A percentile compares a stretch with the other conserved stretches of the same genome.
phyloP scores from a whole-genome alignment of 176 grass and related monocot species.

The Triticum aestivum region DNA sequence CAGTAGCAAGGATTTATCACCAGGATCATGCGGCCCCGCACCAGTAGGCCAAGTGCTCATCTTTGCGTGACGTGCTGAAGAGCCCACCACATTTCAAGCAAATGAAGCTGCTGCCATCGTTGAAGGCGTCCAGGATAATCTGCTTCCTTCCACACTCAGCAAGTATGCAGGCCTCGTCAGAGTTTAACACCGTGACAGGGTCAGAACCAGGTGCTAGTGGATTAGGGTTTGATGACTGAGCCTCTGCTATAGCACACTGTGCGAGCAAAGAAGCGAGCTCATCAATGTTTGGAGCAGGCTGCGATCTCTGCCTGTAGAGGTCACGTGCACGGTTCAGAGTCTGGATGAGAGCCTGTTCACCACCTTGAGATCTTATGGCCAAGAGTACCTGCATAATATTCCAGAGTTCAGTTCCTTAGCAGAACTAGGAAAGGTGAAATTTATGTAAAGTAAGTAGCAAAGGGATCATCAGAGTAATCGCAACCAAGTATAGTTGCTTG shows the following conservation, averaged over 20 bases:
- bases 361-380: slow-evolving; percentile 82
- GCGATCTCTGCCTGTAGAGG: slow-evolving; percentile 60
- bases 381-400: slow-evolving; percentile 52
- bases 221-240: slow-evolving; percentile 35
- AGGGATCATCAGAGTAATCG: background rate
- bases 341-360: slow-evolving; percentile 73
- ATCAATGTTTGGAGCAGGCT: slow-evolving; percentile 44
- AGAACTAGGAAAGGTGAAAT: background rate
- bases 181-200: slow-evolving; percentile 47
- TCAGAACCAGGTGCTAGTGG: slow-evolving; percentile 35
- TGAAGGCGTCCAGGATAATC: slow-evolving; percentile 87
- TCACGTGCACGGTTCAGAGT: slow-evolving; percentile 79
- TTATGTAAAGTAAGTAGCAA: background rate
- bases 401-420: background rate
- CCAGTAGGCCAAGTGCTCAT: slow-evolving; percentile 89
- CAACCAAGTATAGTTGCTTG: background rate
- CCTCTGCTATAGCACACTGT: slow-evolving; percentile 87
- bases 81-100: slow-evolving; percentile 88
- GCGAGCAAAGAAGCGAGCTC: slow-evolving; percentile 85
- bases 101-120: slow-evolving; percentile 92
- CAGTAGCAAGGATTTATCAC: slow-evolving; percentile 12
- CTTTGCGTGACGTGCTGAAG: slow-evolving; percentile 69
- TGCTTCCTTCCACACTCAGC: slow-evolving; percentile 77
- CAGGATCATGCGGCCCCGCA: slow-evolving; percentile 58
- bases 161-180: slow-evolving; percentile 67